Evolutionary conservation across 768 basidiomycete species (phyloP).

Genomic region (Coprinopsis sp.): DNA sequence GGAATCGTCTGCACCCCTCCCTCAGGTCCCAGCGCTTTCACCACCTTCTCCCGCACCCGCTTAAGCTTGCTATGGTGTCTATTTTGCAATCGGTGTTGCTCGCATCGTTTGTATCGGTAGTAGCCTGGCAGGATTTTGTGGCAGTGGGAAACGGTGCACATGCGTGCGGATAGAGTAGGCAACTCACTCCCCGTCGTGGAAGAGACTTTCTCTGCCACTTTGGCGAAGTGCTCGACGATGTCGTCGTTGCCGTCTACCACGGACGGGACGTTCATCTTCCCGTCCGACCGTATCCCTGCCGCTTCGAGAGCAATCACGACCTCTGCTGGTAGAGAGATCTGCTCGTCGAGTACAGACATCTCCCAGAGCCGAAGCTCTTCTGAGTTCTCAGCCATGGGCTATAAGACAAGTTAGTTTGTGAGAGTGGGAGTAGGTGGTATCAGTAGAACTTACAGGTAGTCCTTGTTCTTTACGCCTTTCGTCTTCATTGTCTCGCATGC

Average conservation of each 20-base stretch:
- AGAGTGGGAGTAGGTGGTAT: neutral
- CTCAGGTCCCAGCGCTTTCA: conserved; percentile 28
- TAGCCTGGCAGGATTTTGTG: conserved; percentile 43
- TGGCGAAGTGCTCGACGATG: neutral
- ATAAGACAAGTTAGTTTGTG: neutral
- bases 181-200: neutral
- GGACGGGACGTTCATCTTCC: conserved; percentile 8
- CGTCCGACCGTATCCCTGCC: conserved; percentile 2
- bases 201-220: neutral
- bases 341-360: conserved; percentile 28
- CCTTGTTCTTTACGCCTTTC: neutral
- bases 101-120: conserved; percentile 51
- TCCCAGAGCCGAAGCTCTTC: conserved; percentile 35
- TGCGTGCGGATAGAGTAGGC: conserved; percentile 32
- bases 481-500: neutral
- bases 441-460: conserved; percentile 1
- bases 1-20: conserved; percentile 13
- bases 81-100: conserved; percentile 53
- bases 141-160: conserved; percentile 58
- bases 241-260: conserved; percentile 8
- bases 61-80: conserved; percentile 49
- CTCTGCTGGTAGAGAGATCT: conserved; percentile 18
- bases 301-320: conserved; percentile 3
- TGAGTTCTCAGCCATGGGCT: conserved; percentile 32
- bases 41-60: conserved; percentile 45